phyloP scores from a whole-genome alignment of 306 rosid species.

The Spatholobus suberectus region DNA sequence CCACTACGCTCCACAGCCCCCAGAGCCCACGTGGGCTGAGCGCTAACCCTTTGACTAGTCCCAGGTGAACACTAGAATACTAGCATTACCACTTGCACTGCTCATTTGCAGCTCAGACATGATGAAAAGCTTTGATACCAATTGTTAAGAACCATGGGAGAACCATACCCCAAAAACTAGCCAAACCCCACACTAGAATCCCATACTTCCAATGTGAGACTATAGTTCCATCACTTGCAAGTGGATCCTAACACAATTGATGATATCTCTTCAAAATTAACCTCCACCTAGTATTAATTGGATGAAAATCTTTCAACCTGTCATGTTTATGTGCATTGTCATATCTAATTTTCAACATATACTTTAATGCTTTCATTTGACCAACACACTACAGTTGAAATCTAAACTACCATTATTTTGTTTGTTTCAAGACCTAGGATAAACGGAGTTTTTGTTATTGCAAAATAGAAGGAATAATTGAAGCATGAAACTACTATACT shows the following conservation, averaged over 20 bases:
- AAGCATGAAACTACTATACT: conserved; percentile 9
- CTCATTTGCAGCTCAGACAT: background rate
- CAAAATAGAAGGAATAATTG: background rate
- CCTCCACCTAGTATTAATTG: background rate
- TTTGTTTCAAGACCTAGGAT: background rate
- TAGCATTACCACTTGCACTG: background rate
- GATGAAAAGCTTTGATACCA: background rate
- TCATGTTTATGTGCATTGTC: background rate
- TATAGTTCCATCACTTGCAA: background rate
- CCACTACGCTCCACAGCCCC: background rate
- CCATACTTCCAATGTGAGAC: background rate
- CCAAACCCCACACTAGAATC: background rate
- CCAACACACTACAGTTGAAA: background rate
- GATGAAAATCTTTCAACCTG: background rate
- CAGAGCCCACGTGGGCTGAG: background rate
- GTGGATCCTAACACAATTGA: background rate
- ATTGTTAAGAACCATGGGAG: background rate
- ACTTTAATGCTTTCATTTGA: background rate
- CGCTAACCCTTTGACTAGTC: background rate
- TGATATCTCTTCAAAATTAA: conserved; percentile 5
- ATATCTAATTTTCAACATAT: conserved; percentile 16
- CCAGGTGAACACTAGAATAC: background rate
- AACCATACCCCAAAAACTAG: background rate
- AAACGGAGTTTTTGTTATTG: background rate
- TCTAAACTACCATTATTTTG: conserved; percentile 13